These are phyloP conservation scores for Solanum tacnaense DNA, from an alignment of 257 asterid species.

Conservation along the genomic window DNA sequence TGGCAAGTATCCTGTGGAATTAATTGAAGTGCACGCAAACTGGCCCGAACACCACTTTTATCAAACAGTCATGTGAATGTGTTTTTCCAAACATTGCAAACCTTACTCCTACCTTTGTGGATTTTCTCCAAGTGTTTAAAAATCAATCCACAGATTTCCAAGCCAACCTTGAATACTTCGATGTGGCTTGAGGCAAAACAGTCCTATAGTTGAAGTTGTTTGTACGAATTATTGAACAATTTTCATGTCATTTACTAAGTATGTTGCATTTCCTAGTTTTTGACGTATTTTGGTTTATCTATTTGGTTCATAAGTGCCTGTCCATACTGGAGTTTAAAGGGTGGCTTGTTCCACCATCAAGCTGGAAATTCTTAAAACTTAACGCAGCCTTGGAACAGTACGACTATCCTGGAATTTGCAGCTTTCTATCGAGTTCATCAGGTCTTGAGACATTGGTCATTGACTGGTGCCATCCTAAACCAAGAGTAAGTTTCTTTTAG, in stretches of 20 bases:
- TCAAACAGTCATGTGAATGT: background rate
- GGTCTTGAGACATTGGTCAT: background rate
- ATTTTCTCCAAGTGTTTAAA: background rate
- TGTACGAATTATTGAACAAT: background rate
- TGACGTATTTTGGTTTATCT: background rate
- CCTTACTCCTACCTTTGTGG: background rate
- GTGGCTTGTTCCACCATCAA: background rate
- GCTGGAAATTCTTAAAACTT: background rate
- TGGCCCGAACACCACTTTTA: background rate
- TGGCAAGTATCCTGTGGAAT: too few species aligned
- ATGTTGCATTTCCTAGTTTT: background rate
- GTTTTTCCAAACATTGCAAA: background rate
- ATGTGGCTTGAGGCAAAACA: background rate
- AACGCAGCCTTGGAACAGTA: background rate
- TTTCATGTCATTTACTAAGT: background rate
- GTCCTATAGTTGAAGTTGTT: background rate
- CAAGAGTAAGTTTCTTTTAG: background rate
- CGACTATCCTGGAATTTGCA: background rate
- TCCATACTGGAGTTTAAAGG: background rate
- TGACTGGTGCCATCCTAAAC: background rate
- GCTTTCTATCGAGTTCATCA: background rate
- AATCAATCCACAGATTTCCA: background rate
- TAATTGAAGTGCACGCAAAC: too few species aligned
- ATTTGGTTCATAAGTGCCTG: background rate
- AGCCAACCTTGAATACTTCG: background rate